A percentile compares a stretch with the other conserved stretches of the same genome.
Conservation (phyloP, 192 early-diverging fungal species). For the Mortierella antarctica region DNA sequence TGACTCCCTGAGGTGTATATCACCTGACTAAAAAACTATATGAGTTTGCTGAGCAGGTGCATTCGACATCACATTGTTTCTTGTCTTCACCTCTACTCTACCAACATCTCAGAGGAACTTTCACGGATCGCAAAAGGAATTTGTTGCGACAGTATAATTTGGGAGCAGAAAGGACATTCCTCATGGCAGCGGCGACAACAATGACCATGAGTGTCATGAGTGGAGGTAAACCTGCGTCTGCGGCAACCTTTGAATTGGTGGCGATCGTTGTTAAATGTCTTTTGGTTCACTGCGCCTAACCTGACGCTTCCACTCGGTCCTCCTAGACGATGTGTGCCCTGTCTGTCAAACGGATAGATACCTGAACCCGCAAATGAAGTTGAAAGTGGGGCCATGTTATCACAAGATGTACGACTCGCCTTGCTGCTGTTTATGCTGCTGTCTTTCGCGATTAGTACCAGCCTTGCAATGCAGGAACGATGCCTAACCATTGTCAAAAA, state of each 20-base stretch:
- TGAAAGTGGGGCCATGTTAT: constrained; percentile 94
- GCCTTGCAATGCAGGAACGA: not conserved
- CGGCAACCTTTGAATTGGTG: constrained; percentile 1
- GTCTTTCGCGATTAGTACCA: not conserved
- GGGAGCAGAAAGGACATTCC: too few species aligned
- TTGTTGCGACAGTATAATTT: too few species aligned
- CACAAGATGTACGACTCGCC: constrained; percentile 84
- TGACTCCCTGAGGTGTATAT: too few species aligned
- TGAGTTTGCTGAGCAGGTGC: too few species aligned
- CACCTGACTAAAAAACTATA: too few species aligned
- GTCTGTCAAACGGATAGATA: constrained; percentile 90
- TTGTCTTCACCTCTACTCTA: too few species aligned
- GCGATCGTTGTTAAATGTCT: not conserved
- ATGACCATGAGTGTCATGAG: not conserved
- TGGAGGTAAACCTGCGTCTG: not conserved
- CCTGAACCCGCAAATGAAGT: constrained; percentile 85
- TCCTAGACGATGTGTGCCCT: constrained; percentile 66
- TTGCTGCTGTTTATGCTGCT: not conserved
- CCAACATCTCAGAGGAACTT: too few species aligned
- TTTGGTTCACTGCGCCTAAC: not conserved
- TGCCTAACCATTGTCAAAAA: not conserved
- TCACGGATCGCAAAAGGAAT: too few species aligned
- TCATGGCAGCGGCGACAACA: not conserved
- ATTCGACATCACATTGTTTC: too few species aligned
- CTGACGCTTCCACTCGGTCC: not conserved